Evolutionary conservation across 805 yeast genomes (phyloP).

Genomic region (Debaryomyces hansenii): DNA sequence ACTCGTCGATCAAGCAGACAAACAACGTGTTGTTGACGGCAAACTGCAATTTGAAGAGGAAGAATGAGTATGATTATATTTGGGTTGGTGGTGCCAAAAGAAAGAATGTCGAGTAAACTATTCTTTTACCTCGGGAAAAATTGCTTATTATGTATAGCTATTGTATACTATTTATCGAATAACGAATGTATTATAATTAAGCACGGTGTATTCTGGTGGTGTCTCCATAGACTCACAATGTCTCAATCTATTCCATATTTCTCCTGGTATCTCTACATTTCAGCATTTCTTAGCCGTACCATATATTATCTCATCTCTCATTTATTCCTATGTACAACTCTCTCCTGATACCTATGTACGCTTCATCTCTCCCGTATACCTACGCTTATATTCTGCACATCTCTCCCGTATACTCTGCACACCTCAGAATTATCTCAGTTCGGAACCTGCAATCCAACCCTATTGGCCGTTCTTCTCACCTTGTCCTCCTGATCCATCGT

Average conservation of each 20-base stretch:
- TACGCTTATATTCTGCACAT: too few species aligned
- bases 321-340: too few species aligned
- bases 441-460: conserved; percentile 74
- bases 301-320: too few species aligned
- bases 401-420: too few species aligned
- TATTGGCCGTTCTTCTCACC: conserved; percentile 75
- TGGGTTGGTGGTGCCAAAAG: conserved; percentile 19
- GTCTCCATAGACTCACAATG: too few species aligned
- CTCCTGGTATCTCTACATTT: too few species aligned
- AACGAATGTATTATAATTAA: too few species aligned
- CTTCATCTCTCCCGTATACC: too few species aligned
- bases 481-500: conserved; percentile 76
- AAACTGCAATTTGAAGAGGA: conserved; percentile 30
- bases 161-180: background rate
- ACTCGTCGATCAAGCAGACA: conserved; percentile 26
- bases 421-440: background rate
- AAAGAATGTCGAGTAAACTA: conserved; percentile 8
- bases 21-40: conserved; percentile 24
- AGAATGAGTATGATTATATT: conserved; percentile 17
- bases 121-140: background rate
- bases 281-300: too few species aligned
- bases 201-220: too few species aligned
- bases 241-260: too few species aligned
- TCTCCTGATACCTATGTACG: too few species aligned
- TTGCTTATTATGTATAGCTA: background rate